Evolutionary conservation across 1,284 basidiomycete species (phyloP), one percentile per base, ranked within the genome.

Genomic region (Cystobasidium sp.): DNA sequence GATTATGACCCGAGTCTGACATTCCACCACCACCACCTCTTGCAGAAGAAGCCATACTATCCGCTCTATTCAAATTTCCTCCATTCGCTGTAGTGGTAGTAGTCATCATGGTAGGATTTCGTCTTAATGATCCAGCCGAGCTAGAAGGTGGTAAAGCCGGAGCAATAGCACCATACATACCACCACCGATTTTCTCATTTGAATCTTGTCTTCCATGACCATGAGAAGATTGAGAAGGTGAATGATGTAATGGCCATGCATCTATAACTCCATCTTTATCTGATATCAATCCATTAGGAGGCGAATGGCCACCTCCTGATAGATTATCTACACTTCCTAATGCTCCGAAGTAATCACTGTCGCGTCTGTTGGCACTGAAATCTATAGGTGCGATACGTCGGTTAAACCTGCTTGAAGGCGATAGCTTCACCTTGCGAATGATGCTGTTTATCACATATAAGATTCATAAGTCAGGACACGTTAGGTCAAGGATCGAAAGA

Each of bases 371-470:
- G 4, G 22, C 62, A n/a, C 53, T 41, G 31, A 73, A 73, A 43
- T 73, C 70, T 16, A 73, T 59, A 3, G 70, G 70, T 31, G 70
- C 47, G n/a, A 73, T 52, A 43, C 58, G 55, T 24, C 70, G 62
- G 24, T 73, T 58, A 51, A 73, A 73, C 39, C 70, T 61, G 16
- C 51, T 56, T n/a, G 70, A 73, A 3, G 70, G 70, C 1, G 62
- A 66, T 20, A 73, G 52, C 22, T 73, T 73, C 62, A 73, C 37
- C 20, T 73, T 73, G 49, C 70, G 70, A 22, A 73, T 73, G 37
- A 73, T 73, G 20, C 70, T 73, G 62, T 46, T 47, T 9, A 22
- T 20, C 6, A 22, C 9, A 52, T 6, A 52, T 6, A 20, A n/a
- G n/a, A n/a, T n/a, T n/a, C n/a, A n/a, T n/a, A n/a, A n/a, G n/a